Evolutionary conservation across 192 early-diverging fungal species (phyloP), one percentile per base, ranked within the genome.

Genomic region (Coemansia sp.): DNA sequence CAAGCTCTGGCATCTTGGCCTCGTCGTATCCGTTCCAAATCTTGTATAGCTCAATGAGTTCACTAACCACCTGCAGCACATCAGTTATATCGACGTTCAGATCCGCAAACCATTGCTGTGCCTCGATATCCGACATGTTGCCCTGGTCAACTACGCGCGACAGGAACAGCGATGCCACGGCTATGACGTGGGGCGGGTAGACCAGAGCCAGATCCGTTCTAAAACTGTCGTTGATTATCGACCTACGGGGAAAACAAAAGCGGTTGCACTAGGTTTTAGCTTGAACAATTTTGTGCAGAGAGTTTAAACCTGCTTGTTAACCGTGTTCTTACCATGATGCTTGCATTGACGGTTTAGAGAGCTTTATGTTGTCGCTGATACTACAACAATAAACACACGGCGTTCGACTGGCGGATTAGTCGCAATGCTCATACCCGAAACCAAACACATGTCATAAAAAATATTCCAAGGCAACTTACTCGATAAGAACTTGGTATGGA

Each of bases 181-280:
- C 94, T 66, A 97, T 92, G 66, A 95, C 88, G 53, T 95, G 89
- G 21, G 95, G 95, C 14, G 95, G 92, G 64, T 96, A 91, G 46
- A 95, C 69, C n/a, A 97, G 78, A 24, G 87, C 84, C 7, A 92
- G 74, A 62, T 96, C 92, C 1, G 92, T 93, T 36, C 88, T 81
- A 66, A 89, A 95, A 30, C 88, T 88, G 72, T 96, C 95, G 66
- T 96, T 97, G 11, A 94, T 77, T 20, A 95, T 86, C 46, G 85
- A 94, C 72, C 73, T 78, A 7, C 6, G 12, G 12, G 12, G 7
- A 41, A 4, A 30, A 30, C 30, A 30, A 30, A 30, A 30, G 30
- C 30, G 30, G 30, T 3, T 30, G 30, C 30, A 30, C 30, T 30
- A 2, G 30, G 30, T 30, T 30, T 30, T 30, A 30, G 30, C 30